Conservation (phyloP, 2,329 filamentous ascomycete species). For the Coniochaeta prunicola region DNA sequence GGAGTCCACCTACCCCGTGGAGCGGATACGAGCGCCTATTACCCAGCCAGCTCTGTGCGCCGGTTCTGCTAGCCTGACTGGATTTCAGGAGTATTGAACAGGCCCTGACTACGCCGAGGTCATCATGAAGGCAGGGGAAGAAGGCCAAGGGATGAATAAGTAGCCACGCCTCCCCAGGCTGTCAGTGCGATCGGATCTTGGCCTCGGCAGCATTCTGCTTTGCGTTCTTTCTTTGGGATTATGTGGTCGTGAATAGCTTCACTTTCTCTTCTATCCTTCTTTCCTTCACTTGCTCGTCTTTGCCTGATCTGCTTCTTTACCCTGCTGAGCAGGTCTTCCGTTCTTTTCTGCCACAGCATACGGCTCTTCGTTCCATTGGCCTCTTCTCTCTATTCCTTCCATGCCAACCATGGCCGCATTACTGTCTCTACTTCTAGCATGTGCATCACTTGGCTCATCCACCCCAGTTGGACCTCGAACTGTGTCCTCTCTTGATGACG, state of each 20-base stretch:
- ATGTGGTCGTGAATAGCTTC: constrained; percentile 15
- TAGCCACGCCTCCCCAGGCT: neutral
- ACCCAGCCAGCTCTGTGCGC: neutral
- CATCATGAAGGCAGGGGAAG: neutral
- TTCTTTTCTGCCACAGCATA: constrained; percentile 10
- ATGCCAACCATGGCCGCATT: constrained; percentile 13
- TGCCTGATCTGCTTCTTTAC: constrained; percentile 10
- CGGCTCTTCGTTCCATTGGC: neutral
- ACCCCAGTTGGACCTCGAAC: constrained; percentile 21
- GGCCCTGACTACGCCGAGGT: neutral
- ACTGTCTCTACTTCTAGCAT: constrained; percentile 17
- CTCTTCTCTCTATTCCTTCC: neutral
- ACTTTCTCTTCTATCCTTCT: constrained; percentile 10
- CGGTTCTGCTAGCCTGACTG: neutral
- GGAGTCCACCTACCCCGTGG: neutral
- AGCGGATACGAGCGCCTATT: neutral
- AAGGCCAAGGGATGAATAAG: neutral
- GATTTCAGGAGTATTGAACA: neutral
- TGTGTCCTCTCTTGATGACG: constrained; percentile 33
- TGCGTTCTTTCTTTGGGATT: neutral
- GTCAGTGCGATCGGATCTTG: neutral
- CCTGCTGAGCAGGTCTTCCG: constrained; percentile 25
- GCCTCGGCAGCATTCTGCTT: neutral
- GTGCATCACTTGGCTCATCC: constrained; percentile 15
- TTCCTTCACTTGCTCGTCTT: constrained; percentile 11